These are phyloP conservation scores for Rossbeevera mucosa DNA, from an alignment of 768 basidiomycete species.

Conservation along the genomic window DNA sequence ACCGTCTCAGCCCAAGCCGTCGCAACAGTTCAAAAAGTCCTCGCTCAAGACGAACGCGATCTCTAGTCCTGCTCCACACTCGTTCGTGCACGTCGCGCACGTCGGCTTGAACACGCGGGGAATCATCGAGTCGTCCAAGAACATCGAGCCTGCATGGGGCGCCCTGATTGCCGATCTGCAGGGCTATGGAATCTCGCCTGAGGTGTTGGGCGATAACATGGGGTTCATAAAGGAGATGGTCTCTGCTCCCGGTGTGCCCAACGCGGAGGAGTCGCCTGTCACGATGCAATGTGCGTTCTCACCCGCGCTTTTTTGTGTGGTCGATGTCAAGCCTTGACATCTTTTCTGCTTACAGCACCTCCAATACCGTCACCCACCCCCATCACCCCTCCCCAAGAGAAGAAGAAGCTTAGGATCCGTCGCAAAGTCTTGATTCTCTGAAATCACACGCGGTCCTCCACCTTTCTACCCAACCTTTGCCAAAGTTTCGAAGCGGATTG, in stretches of 20 bases:
- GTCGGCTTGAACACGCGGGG: constrained; percentile 53
- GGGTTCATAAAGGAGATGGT: constrained; percentile 32
- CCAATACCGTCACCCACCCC: constrained; percentile 8
- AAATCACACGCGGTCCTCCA: background rate
- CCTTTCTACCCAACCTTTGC: background rate
- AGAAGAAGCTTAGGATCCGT: constrained; percentile 30
- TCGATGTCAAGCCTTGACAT: constrained; percentile 1
- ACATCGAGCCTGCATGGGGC: constrained; percentile 52
- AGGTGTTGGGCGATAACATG: constrained; percentile 28
- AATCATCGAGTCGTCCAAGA: constrained; percentile 48
- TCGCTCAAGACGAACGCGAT: constrained; percentile 39
- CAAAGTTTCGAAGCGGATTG: background rate
- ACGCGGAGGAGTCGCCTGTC: constrained; percentile 2
- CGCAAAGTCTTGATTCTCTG: constrained; percentile 29
- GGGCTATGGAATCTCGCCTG: constrained; percentile 35
- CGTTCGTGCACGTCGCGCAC: constrained; percentile 65
- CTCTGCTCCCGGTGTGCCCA: constrained; percentile 14
- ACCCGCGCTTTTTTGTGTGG: background rate
- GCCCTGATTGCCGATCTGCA: constrained; percentile 41
- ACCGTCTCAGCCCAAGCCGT: background rate
- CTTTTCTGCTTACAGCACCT: constrained; percentile 3
- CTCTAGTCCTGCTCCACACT: constrained; percentile 53
- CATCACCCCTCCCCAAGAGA: constrained; percentile 15
- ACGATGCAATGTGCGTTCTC: constrained; percentile 10
- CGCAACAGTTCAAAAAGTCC: constrained; percentile 24